Base-by-base conservation (phyloP, 495 filamentous ascomycete species). In the Aspergillus funiculosus region DNA sequence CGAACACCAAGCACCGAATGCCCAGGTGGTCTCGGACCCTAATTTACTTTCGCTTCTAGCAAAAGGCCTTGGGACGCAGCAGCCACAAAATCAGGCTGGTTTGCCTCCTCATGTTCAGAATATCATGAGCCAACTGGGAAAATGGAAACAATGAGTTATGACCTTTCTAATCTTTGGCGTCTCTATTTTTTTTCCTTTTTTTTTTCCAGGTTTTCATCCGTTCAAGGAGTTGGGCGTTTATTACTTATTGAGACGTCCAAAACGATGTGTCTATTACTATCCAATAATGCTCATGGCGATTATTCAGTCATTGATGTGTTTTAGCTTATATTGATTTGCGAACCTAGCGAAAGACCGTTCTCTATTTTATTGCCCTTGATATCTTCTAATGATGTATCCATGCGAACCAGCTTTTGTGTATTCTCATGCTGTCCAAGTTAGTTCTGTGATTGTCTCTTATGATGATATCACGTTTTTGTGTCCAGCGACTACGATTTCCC, bases 61-160 rank as follows among this genome's bases (percentile, higher is more conserved):
- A 2, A 74, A 69, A 40, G 67, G 66, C 19, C 46, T 67, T 18
- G 61, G 60, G 36, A 59, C 55, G 42, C 66, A 64, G 38, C 68
- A 66, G 47, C 58, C 57, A 31, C 71, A 77, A 52, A 62, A 61
- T 26, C 69, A 73, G 37, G 51, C 57, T 21, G 43, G 59, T 27
- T 49, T 64, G 32, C 56, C 59, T 31, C 57, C 64, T 25, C 71
- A 80, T 56, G 72, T 83, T 46, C 75, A 80, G 53, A 76, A 79
- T 51, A 68, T 83, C 35, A 75, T 82, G 72, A 73, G 75, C 40
- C 78, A 82, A 50, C 59, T 83, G 52, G 66, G 75, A 8, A 79
- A 74, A 57, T 82, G 77, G 67, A 77, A 73, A 56, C 74, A 77
- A 64, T 78, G 67, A 76, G 47, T 60, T 45, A 67, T 49, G 60